Evolutionary conservation across 306 rosid species (phyloP), one percentile per base, ranked within the genome.

Genomic region (Rosa multiflora): DNA sequence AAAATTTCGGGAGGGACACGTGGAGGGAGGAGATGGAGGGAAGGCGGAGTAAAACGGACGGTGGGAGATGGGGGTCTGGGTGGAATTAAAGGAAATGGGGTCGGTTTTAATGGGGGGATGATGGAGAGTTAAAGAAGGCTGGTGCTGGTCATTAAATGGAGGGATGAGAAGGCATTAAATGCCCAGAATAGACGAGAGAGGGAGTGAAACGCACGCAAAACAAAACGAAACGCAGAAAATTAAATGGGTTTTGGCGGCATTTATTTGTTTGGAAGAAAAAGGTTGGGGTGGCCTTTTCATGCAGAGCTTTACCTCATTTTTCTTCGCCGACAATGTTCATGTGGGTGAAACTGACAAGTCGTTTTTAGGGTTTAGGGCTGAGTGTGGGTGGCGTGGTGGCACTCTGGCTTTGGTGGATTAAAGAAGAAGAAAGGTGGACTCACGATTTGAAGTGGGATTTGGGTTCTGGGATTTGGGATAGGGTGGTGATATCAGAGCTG

Each of bases 171-270:
- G 81, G 68, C 86, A 79, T 55, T 85, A 61, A 82, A 72, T 84
- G 87, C 75, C 53, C 8, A 76, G 75, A 84, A 84, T 84, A 39
- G 87, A 84, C 82, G 79, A 80, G 73, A 49, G 51, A 49, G 78
- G 32, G 59, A 9, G 58, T 3, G 78, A 40, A 46, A 72, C 51
- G 49, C 76, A 43, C 48, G 29, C 67, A 62, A 70, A 70, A 64
- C 58, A 63, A 70, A 74, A 43, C 14, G n/a, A 61, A 75, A 70
- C 11, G 29, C 42, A 47, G 23, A 53, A n/a, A 12, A 11, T 39
- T 52, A 51, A 49, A 49, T 29, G 39, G 49, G 53, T 17, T 56
- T 74, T 80, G 79, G 75, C 79, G 79, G 68, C 78, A 74, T 58
- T 74, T 74, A 40, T 74, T 74, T 58, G 4, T 74, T 11, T 23